A percentile compares a stretch with the other conserved stretches of the same genome.
These are phyloP conservation scores for Oenanthe sinensis DNA, from an alignment of 129 eudicot species.

Conservation along the genomic window DNA sequence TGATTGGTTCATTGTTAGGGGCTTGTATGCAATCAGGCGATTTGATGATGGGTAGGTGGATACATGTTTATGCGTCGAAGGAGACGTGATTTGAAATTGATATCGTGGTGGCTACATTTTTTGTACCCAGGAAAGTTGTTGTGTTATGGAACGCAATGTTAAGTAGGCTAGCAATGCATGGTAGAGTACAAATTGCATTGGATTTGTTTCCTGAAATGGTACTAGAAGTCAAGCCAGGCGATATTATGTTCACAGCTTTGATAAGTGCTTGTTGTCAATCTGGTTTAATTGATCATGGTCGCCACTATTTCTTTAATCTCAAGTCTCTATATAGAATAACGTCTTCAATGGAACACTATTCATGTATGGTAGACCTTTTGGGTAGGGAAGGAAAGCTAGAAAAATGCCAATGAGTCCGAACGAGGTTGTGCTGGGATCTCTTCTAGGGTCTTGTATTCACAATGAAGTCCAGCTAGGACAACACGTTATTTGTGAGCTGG, in stretches of 20 bases:
- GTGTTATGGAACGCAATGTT: no score
- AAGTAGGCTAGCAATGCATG: conserved; percentile 22
- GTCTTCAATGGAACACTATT: conserved; percentile 35
- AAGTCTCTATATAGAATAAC: conserved; percentile 17
- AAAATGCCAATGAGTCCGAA: conserved; percentile 28
- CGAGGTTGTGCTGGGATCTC: conserved; percentile 29
- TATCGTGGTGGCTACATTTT: conserved; percentile 22
- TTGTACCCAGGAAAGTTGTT: not conserved
- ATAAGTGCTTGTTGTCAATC: conserved; percentile 34
- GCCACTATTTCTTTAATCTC: conserved; percentile 15
- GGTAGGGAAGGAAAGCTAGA: conserved; percentile 29
- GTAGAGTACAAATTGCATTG: conserved; percentile 16
- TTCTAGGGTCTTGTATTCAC: conserved; percentile 25
- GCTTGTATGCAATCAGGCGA: conserved; percentile 33
- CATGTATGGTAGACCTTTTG: conserved; percentile 33
- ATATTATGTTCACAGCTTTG: conserved; percentile 27
- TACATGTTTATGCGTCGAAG: conserved; percentile 28
- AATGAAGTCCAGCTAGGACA: conserved; percentile 18
- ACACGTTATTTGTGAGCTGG: conserved; percentile 15
- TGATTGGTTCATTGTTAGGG: conserved; percentile 26
- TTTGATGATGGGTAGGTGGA: conserved; percentile 24
- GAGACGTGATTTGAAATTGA: conserved; percentile 7
- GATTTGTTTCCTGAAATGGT: conserved; percentile 26
- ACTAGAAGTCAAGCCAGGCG: conserved; percentile 26
- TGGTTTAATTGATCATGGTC: conserved; percentile 33